Evolutionary conservation across 176 grass and related monocot genomes (phyloP), one percentile per base, ranked within the genome.

Genomic region (Phyllostachys edulis): DNA sequence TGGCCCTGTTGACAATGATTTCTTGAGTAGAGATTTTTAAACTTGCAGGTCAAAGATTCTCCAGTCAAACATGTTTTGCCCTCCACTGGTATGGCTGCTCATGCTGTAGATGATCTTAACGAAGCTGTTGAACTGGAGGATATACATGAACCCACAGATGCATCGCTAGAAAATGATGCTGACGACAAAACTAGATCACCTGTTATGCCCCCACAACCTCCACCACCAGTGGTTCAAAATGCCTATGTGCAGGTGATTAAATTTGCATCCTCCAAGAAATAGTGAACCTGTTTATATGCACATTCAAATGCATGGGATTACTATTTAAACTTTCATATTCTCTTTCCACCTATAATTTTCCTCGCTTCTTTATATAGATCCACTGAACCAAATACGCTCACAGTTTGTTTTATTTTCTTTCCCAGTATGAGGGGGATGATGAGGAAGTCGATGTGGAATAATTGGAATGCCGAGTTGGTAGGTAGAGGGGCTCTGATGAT

Each of bases 61-160:
- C 87, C 91, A 47, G 49, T 73, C 21, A 88, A 80, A 42, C 84
- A 90, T 52, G 62, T 64, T 79, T 84, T 95, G 65, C 93, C 88
- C 37, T 84, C 90, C 27, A 95, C 93, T 37, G 85, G 93, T 67
- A 92, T 95, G 93, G 83, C 90, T 75, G 90, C 90, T 66, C 79
- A 92, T 90, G 88, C 90, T 49, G 39, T 86, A 60, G 88, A 95
- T 84, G 93, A 94, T 84, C 76, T 90, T 16, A 57, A 81, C 14
- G 90, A 92, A 70, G 90, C 93, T 61, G 46, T 88, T 86, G 93
- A 92, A 64, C 60, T 92, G 80, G 90, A 92, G 62, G 93, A 90
- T 74, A 92, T 78, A 63, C 50, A 79, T 73, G 90, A 92, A 81
- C 39, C 71, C 39, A 44, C 77, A 26, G 85, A 90, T 1, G 62